Percentiles rank a stretch among this genome's conserved stretches.
Evolutionary conservation across 2,329 filamentous ascomycete genomes (phyloP).

Genomic region (Fonsecaea multimorphosa): DNA sequence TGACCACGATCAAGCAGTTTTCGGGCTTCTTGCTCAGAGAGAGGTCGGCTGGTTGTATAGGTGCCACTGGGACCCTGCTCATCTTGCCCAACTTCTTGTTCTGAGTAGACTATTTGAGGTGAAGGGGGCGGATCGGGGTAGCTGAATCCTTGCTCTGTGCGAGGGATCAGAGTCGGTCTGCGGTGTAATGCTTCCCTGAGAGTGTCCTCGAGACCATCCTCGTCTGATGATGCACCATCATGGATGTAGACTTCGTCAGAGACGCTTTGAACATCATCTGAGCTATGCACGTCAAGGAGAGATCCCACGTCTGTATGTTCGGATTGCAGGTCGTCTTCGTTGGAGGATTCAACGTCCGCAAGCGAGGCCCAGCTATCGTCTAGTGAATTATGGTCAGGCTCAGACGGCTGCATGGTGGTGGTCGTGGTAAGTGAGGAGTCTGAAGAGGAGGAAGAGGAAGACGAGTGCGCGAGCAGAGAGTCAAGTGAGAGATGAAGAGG

Average conservation of each 20-base stretch:
- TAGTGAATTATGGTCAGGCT: conserved; percentile 41
- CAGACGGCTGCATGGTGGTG: conserved; percentile 24
- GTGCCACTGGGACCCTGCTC: not conserved
- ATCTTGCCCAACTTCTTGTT: not conserved
- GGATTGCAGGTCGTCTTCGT: conserved; percentile 53
- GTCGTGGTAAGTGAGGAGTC: conserved; percentile 5
- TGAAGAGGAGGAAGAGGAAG: conserved; percentile 24
- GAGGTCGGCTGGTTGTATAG: conserved; percentile 12
- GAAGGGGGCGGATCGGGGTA: not conserved
- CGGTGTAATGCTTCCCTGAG: conserved; percentile 15
- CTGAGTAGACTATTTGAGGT: not conserved
- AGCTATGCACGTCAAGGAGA: conserved; percentile 50
- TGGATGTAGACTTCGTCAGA: conserved; percentile 48
- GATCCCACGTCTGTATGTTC: conserved; percentile 53
- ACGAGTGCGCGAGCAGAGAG: conserved; percentile 36
- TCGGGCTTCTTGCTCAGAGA: conserved; percentile 38
- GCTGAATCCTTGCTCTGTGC: not conserved
- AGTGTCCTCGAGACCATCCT: conserved; percentile 34
- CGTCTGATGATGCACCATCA: conserved; percentile 43
- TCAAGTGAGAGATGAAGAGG: conserved; percentile 36
- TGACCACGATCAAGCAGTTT: not conserved
- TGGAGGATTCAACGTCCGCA: conserved; percentile 51
- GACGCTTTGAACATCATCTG: conserved; percentile 54
- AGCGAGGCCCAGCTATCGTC: conserved; percentile 56
- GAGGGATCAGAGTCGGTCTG: not conserved